Conservation (phyloP, 1,139 yeast species). For the Saccharomyces pastorianus region DNA sequence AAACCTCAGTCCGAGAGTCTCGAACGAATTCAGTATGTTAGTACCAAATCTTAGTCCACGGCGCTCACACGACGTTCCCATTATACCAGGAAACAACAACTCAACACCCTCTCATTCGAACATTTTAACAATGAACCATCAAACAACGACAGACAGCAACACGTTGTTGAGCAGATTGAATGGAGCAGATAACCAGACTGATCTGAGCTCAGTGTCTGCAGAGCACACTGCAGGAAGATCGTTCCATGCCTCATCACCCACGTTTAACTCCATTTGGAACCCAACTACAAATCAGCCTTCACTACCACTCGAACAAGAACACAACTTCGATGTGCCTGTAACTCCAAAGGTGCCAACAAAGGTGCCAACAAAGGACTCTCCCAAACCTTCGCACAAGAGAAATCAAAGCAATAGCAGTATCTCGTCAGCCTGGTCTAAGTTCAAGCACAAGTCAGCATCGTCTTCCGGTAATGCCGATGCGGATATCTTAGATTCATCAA, state of each 20-base stretch:
- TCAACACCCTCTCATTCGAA: neutral
- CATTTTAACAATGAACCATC: neutral
- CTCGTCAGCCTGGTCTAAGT: conserved; percentile 16
- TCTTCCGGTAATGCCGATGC: conserved; percentile 9
- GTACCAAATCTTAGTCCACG: neutral
- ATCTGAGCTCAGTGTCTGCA: neutral
- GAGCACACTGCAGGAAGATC: neutral
- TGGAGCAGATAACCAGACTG: neutral
- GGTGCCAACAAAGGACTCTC: neutral
- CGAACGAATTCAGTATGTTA: neutral
- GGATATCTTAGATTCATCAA: conserved; percentile 2
- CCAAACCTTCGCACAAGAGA: conserved; percentile 11
- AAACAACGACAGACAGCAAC: neutral
- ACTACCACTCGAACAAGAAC: neutral
- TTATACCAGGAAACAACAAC: neutral
- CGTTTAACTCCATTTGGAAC: conserved; percentile 20
- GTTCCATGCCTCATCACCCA: conserved; percentile 10
- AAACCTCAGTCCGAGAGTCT: neutral
- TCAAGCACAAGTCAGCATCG: conserved; percentile 9
- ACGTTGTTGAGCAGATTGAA: neutral
- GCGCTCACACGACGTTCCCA: neutral
- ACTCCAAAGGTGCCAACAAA: neutral
- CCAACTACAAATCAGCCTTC: conserved; percentile 9
- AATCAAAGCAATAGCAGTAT: conserved; percentile 17
- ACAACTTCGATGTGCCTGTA: neutral